phyloP scores from a whole-genome alignment of 2,329 filamentous ascomycete genomes.

The Hymenoscyphus salicellus region DNA sequence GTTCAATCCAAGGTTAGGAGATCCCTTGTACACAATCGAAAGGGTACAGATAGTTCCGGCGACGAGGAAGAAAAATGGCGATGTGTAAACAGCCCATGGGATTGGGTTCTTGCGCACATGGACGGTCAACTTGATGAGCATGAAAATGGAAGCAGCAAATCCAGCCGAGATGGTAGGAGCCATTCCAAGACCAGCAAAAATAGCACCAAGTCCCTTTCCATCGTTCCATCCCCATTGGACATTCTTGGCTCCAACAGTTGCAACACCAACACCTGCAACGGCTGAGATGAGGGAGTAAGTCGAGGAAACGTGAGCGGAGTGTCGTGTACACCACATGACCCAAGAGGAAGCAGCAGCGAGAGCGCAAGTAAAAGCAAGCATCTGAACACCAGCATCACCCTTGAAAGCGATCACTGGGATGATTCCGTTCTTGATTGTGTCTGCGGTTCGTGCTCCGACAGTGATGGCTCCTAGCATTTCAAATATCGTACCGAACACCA shows the following conservation, averaged over 20 bases:
- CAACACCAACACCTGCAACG: conserved; percentile 67
- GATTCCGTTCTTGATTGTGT: conserved; percentile 78
- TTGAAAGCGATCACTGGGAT: conserved; percentile 59
- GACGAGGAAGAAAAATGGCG: conserved; percentile 75
- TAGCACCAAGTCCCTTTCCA: conserved; percentile 67
- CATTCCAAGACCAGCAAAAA: conserved; percentile 69
- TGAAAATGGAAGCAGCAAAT: conserved; percentile 68
- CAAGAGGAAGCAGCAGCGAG: conserved; percentile 64
- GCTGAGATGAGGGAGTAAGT: conserved; percentile 70
- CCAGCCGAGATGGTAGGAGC: conserved; percentile 64
- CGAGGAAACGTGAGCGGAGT: conserved; percentile 71
- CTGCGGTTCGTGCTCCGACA: conserved; percentile 66
- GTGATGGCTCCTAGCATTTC: conserved; percentile 66
- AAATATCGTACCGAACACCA: conserved; percentile 64
- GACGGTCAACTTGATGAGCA: conserved; percentile 69
- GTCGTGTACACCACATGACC: conserved; percentile 77
- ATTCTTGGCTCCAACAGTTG: conserved; percentile 57
- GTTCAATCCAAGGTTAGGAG: conserved; percentile 61
- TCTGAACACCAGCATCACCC: conserved; percentile 61
- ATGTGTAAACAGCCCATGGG: conserved; percentile 68
- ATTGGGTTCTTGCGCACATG: conserved; percentile 70
- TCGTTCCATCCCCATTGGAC: conserved; percentile 69
- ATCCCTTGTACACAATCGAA: conserved; percentile 79
- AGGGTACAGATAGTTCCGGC: conserved; percentile 72
- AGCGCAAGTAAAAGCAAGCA: conserved; percentile 65